Conservation (phyloP, 371 early-diverging fungal species). For the Dichotomocladium elegans region DNA sequence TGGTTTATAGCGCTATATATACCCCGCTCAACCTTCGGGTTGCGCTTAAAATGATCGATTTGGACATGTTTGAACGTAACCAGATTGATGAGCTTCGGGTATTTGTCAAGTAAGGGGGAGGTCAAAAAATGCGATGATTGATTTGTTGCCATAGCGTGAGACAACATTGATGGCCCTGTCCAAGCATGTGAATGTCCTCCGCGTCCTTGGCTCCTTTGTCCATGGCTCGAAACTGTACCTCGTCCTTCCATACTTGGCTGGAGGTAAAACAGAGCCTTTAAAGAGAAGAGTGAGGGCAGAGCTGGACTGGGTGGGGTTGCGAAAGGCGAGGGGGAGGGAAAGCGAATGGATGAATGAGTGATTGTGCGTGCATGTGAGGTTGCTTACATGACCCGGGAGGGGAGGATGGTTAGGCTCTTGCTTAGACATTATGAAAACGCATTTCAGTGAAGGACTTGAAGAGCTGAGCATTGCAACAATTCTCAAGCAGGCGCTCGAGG, state of each 20-base stretch:
- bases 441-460: constrained; percentile 79
- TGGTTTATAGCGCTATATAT: constrained; percentile 78
- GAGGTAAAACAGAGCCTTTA: constrained; percentile 58
- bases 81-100: constrained; percentile 90
- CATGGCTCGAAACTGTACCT: constrained; percentile 56
- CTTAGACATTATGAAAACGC: constrained; percentile 82
- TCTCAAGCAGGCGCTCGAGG: constrained; percentile 79
- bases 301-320: no score
- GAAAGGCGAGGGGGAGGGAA: no score
- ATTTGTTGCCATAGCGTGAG: constrained; percentile 55
- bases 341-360: background rate
- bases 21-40: constrained; percentile 68
- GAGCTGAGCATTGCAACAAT: constrained; percentile 79
- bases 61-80: constrained; percentile 89
- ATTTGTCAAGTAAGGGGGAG: constrained; percentile 1
- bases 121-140: background rate
- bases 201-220: constrained; percentile 82
- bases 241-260: constrained; percentile 78
- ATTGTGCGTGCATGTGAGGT: background rate
- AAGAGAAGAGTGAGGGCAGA: no score
- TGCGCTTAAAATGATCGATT: constrained; percentile 84
- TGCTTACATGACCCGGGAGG: background rate
- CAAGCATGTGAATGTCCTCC: constrained; percentile 80
- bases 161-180: constrained; percentile 84
- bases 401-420: constrained; percentile 77